Conservation (phyloP, 495 filamentous ascomycete genomes). For the Alectoria sarmentosa region DNA sequence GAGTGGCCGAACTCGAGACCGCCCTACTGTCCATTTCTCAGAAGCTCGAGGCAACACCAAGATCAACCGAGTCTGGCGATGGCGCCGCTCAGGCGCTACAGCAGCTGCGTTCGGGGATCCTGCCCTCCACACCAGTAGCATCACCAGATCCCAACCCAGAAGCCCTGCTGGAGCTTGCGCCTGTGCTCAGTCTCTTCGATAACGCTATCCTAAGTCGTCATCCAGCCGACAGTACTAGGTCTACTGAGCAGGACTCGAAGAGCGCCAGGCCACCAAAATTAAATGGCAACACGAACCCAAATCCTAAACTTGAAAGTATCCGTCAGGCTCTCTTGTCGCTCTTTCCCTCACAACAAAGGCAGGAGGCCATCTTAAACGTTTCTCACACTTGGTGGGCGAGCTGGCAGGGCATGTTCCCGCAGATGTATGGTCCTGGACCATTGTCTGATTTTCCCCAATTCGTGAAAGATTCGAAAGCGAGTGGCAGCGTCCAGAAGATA, state of each 20-base stretch:
- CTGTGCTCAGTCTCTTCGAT: conserved; percentile 38
- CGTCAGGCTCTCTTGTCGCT: conserved; percentile 30
- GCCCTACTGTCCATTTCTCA: conserved; percentile 30
- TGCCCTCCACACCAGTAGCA: conserved; percentile 21
- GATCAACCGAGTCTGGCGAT: not conserved
- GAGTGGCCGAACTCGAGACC: conserved; percentile 35
- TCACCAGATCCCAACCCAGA: conserved; percentile 27
- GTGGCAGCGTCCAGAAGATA: conserved; percentile 29
- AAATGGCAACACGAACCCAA: not conserved
- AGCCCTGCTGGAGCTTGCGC: conserved; percentile 34
- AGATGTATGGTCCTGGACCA: conserved; percentile 17
- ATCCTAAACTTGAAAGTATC: conserved; percentile 25
- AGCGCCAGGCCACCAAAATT: not conserved
- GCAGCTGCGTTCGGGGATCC: not conserved
- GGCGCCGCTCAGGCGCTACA: not conserved
- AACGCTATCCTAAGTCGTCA: conserved; percentile 36
- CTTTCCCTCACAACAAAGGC: conserved; percentile 31
- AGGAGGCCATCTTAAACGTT: conserved; percentile 30
- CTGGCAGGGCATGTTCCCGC: conserved; percentile 32
- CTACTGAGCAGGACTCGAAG: not conserved
- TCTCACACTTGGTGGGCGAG: conserved; percentile 29
- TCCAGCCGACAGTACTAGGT: conserved; percentile 19
- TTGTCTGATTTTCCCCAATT: conserved; percentile 10
- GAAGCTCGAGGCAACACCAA: conserved; percentile 26
- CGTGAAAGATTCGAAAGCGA: conserved; percentile 18